Evolutionary conservation across 257 asterid genomes (phyloP).

Genomic region (Solanum medicagineum): DNA sequence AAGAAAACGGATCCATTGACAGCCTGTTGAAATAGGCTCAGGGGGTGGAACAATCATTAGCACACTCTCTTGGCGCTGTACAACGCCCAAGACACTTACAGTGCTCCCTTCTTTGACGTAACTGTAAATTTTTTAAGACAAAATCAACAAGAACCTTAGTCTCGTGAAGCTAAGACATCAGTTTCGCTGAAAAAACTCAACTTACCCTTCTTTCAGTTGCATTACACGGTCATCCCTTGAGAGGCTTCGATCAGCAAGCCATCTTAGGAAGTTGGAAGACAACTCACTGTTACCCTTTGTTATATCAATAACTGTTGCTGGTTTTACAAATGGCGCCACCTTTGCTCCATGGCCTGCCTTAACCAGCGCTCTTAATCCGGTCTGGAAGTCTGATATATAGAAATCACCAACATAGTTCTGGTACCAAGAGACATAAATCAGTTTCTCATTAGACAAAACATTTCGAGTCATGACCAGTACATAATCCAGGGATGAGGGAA

Average conservation of each 20-base stretch:
- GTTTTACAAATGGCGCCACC: constrained; percentile 61
- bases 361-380: constrained; percentile 78
- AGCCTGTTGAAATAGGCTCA: constrained; percentile 61
- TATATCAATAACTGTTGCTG: constrained; percentile 50
- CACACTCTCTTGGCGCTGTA: constrained; percentile 53
- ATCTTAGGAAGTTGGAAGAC: constrained; percentile 46
- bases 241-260: constrained; percentile 66
- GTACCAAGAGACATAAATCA: not conserved
- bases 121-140: constrained; percentile 12
- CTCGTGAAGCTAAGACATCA: not conserved
- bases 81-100: constrained; percentile 64
- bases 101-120: constrained; percentile 77
- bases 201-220: constrained; percentile 80
- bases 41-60: constrained; percentile 74
- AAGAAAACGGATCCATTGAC: constrained; percentile 58
- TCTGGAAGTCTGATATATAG: constrained; percentile 75
- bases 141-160: not conserved
- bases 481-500: not conserved
- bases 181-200: not conserved
- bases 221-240: constrained; percentile 47
- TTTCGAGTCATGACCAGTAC: not conserved
- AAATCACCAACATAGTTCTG: constrained; percentile 71
- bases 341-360: constrained; percentile 81
- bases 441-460: not conserved
- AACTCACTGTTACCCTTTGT: constrained; percentile 27